Base-by-base conservation (phyloP, 495 filamentous ascomycete species). In the Hypoxylon rickii region DNA sequence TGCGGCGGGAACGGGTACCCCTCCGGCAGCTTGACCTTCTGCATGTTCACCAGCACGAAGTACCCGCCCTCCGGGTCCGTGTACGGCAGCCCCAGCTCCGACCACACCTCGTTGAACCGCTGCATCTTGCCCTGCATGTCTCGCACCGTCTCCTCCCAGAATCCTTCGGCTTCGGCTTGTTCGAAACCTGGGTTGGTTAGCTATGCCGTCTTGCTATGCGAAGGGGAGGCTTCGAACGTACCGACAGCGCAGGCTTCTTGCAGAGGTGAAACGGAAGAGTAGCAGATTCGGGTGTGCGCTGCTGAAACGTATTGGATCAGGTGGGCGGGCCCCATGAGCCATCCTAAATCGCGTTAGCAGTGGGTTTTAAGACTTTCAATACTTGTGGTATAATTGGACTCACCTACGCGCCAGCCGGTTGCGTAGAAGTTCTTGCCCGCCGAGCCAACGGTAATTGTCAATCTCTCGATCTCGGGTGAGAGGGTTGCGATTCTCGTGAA, bases 381-480 rank as follows among this genome's bases (percentile, higher is more conserved):
- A 18, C 13, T 17, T n/a, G 15, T 17, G 13, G n/a, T 16, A 6
- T 7, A 38, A 43, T 10, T 5, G 10, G 13, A 53, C 69, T 16
- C 36, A 63, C 90, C 91, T 2, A 97, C 95, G 45, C 94, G 85
- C 94, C 94, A 98, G 31, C 94, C 94, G 0, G 94, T 98, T 40
- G 88, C 88, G 63, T 98, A 97, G 75, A 98, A 98, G 72, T 94
- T 95, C 77, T 98, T 98, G 51, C 94, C 94, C 3, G 90, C 94
- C 2, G 89, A 95, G 21, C 95, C 93, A 33, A 97, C 94, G 2
- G 93, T 97, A 26, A 98, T 73, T 13, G 94, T 98, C 29, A 92
- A 83, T 50, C 84, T 83, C 49, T 87, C 90, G 32, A 97, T 85
- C 64, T 96, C 90, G 0, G 89, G 89, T 0, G 89, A 93, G 16